Conservation (phyloP, 331 rosid species). For the Acacia concinna region DNA sequence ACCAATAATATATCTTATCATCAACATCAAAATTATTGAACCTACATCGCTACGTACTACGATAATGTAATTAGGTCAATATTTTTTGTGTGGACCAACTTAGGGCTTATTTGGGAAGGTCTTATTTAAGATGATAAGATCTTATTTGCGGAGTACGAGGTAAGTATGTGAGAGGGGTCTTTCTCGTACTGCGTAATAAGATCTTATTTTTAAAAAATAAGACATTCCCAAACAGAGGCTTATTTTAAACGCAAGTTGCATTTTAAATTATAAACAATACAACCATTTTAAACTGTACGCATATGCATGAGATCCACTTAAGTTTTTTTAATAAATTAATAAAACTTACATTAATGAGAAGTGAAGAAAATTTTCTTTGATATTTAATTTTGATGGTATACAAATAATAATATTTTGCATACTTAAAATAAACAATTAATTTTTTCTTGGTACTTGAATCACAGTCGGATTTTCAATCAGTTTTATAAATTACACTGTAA, state of each 20-base stretch:
- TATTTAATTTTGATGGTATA: neutral
- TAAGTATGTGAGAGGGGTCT: too few species aligned
- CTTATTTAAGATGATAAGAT: too few species aligned
- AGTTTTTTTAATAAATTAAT: neutral
- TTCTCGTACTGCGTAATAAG: too few species aligned
- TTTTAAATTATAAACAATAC: neutral
- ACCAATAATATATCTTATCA: neutral
- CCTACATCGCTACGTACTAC: too few species aligned
- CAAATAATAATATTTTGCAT: neutral
- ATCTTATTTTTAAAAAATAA: too few species aligned
- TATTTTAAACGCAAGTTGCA: neutral
- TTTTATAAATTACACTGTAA: neutral
- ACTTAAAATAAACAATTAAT: neutral
- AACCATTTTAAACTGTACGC: neutral
- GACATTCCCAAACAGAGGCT: too few species aligned
- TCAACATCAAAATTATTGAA: too few species aligned
- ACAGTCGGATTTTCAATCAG: neutral
- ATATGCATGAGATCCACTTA: neutral
- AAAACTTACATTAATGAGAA: neutral
- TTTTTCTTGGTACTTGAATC: neutral
- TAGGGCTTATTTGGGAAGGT: too few species aligned
- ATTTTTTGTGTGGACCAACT: too few species aligned
- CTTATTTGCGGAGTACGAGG: too few species aligned
- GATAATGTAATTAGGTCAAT: too few species aligned
- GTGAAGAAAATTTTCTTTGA: neutral